These are phyloP conservation scores for Lycium barbarum DNA, from an alignment of 257 asterid species.

Conservation along the genomic window DNA sequence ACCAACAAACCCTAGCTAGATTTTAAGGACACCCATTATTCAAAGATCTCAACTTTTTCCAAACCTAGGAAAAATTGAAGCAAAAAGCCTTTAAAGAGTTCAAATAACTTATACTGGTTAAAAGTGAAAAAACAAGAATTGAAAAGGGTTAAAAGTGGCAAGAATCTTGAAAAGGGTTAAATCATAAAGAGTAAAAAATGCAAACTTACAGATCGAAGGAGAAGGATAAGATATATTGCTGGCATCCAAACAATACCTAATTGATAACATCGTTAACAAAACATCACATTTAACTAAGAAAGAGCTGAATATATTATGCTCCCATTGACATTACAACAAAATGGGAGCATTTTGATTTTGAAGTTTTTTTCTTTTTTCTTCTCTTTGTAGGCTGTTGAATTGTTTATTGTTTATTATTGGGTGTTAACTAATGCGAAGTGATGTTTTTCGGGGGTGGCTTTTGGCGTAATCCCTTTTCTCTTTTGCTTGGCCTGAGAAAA, in stretches of 20 bases:
- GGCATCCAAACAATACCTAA: conserved; percentile 12
- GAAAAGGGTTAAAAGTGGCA: background rate
- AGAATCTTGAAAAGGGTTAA: background rate
- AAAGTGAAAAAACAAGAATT: background rate
- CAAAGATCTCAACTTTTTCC: conserved; percentile 23
- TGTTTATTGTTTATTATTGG: background rate
- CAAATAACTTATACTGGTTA: background rate
- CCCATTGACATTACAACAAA: conserved; percentile 13
- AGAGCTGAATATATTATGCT: background rate
- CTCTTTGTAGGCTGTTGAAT: background rate
- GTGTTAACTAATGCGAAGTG: background rate
- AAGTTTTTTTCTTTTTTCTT: background rate
- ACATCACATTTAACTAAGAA: background rate
- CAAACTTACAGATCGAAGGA: conserved; percentile 26
- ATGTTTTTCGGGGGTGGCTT: background rate
- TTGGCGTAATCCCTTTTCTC: background rate
- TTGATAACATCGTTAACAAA: conserved; percentile 27
- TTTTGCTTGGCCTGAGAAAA: background rate
- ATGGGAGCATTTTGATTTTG: conserved; percentile 22
- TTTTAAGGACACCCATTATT: background rate
- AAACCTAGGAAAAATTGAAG: background rate
- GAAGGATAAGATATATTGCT: background rate
- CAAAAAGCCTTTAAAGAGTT: background rate
- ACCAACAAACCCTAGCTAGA: conserved; percentile 23
- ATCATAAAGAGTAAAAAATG: conserved; percentile 17